Conservation (phyloP, 345 rosid genomes). For the Pistacia integerrima region DNA sequence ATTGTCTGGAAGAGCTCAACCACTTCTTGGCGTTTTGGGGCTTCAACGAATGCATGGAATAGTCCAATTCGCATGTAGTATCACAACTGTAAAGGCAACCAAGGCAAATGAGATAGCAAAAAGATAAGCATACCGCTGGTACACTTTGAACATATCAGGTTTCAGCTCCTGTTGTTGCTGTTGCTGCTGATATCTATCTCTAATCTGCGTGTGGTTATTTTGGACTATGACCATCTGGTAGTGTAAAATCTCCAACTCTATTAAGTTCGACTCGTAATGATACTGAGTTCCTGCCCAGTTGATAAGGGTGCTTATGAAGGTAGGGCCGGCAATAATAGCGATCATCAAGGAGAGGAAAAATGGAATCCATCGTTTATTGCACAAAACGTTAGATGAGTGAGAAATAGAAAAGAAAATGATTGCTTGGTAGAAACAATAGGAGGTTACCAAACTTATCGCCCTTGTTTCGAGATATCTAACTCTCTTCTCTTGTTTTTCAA, state of each 20-base stretch:
- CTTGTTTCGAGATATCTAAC: background rate
- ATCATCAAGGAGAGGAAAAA: too few relatives aligned
- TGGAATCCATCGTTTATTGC: too few relatives aligned
- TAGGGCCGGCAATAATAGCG: background rate
- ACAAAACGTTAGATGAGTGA: background rate
- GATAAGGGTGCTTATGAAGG: background rate
- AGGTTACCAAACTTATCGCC: background rate
- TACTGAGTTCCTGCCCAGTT: background rate
- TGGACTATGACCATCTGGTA: background rate
- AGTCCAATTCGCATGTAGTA: background rate
- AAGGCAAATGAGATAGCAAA: background rate
- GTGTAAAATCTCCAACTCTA: background rate
- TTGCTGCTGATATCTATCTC: background rate
- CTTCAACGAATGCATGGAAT: background rate
- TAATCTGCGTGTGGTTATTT: background rate
- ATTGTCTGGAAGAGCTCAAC: too few relatives aligned
- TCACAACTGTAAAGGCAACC: slow-evolving; percentile 1
- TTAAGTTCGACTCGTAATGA: background rate
- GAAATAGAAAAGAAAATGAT: background rate
- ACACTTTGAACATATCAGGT: background rate
- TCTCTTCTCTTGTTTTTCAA: background rate
- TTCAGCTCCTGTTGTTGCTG: background rate
- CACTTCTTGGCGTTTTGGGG: too few relatives aligned
- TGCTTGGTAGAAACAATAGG: background rate
- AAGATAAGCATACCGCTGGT: background rate